These are phyloP conservation scores for Rhynchosporium graminicola DNA, from an alignment of 2,329 filamentous ascomycete genomes.

Conservation along the genomic window DNA sequence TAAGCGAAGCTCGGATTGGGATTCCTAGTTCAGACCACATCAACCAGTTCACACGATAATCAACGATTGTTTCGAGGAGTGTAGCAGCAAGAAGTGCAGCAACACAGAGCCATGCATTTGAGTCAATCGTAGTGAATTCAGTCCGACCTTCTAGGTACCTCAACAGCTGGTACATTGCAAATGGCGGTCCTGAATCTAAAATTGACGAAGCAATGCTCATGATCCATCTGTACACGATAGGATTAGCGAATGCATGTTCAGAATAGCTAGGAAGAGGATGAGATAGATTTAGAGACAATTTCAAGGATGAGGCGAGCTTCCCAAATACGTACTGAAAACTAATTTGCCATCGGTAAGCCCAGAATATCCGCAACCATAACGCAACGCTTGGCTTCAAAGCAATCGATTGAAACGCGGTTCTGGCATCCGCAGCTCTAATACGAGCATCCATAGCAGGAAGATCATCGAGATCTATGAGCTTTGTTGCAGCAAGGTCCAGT, in stretches of 20 bases:
- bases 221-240: constrained; percentile 3
- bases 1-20: constrained; percentile 67
- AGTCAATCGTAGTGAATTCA: constrained; percentile 19
- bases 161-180: constrained; percentile 31
- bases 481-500: constrained; percentile 55
- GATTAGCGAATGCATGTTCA: no score
- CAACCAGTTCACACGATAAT: constrained; percentile 27
- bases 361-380: constrained; percentile 60
- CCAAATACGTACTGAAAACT: constrained; percentile 14
- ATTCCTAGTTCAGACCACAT: constrained; percentile 30
- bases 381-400: constrained; percentile 44
- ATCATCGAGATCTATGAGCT: constrained; percentile 61
- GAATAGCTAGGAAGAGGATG: no score
- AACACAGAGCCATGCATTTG: constrained; percentile 28
- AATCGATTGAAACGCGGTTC: constrained; percentile 50
- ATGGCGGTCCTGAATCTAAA: constrained; percentile 25
- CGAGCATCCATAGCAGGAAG: constrained; percentile 53
- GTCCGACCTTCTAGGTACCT: constrained; percentile 28
- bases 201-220: constrained; percentile 25
- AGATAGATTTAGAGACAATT: no score
- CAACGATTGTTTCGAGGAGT: constrained; percentile 19
- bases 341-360: constrained; percentile 52
- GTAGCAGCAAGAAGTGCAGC: constrained; percentile 45
- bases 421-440: constrained; percentile 52
- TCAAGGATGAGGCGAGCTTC: no score